These are phyloP conservation scores for Epichloe coenophiala DNA, from an alignment of 2,329 filamentous ascomycete species.

Conservation along the genomic window DNA sequence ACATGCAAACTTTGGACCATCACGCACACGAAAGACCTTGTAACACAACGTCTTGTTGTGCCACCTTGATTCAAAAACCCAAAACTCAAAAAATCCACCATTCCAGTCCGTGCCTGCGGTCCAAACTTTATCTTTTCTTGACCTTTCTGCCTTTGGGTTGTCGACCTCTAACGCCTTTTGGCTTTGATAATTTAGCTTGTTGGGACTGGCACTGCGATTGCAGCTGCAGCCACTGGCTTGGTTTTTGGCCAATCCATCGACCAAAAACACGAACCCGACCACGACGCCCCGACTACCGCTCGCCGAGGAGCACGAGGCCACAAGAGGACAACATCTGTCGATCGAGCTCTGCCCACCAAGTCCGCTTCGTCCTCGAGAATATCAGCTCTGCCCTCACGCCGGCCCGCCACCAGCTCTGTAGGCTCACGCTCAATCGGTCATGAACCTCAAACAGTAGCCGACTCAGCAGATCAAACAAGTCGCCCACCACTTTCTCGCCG, in stretches of 20 bases:
- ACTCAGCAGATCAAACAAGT: slow-evolving; percentile 17
- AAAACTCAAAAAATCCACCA: slow-evolving; percentile 1
- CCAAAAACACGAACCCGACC: slow-evolving; percentile 16
- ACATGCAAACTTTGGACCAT: background rate
- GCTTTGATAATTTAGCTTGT: slow-evolving; percentile 33
- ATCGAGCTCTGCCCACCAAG: slow-evolving; percentile 17
- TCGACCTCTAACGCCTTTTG: slow-evolving; percentile 10
- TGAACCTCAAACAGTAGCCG: slow-evolving; percentile 11
- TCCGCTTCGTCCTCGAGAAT: background rate
- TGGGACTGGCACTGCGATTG: slow-evolving; percentile 47
- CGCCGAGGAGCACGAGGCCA: slow-evolving; percentile 9
- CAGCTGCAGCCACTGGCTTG: slow-evolving; percentile 44
- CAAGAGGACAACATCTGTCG: slow-evolving; percentile 19
- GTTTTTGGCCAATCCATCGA: slow-evolving; percentile 43
- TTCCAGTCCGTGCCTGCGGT: background rate
- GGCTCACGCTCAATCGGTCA: background rate
- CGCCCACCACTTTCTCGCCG: slow-evolving; percentile 24
- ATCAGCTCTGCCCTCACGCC: slow-evolving; percentile 3
- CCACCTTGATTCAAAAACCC: background rate
- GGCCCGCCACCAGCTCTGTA: slow-evolving; percentile 4
- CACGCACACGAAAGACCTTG: background rate
- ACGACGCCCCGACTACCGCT: slow-evolving; percentile 10
- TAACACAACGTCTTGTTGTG: slow-evolving; percentile 3
- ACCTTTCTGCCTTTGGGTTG: background rate
- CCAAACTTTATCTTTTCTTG: background rate